These are phyloP conservation scores for Mucor racemosus DNA, from an alignment of 371 early-diverging fungal species.

Conservation along the genomic window DNA sequence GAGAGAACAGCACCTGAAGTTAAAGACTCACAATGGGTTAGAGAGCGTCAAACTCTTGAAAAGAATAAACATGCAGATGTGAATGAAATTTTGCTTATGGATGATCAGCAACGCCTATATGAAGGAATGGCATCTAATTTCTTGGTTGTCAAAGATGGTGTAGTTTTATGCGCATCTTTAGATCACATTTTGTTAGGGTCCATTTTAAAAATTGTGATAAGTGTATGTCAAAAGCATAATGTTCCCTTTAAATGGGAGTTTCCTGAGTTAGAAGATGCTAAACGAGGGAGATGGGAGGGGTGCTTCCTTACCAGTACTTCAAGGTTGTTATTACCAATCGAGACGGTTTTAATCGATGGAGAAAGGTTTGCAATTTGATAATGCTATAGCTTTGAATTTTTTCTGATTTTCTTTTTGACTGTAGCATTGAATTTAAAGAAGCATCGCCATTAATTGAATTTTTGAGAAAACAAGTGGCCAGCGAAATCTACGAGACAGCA, in stretches of 20 bases:
- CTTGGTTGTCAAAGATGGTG: conserved; percentile 41
- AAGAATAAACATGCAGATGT: conserved; percentile 42
- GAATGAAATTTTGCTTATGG: conserved; percentile 62
- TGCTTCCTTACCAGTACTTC: conserved; percentile 70
- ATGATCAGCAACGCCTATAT: conserved; percentile 53
- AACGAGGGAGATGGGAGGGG: conserved; percentile 56
- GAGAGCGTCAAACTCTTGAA: conserved; percentile 49
- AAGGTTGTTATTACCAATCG: conserved; percentile 56
- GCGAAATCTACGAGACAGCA: conserved; percentile 35
- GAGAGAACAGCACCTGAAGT: conserved; percentile 52
- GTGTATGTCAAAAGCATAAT: conserved; percentile 50
- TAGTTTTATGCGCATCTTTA: conserved; percentile 54
- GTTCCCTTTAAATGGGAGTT: conserved; percentile 55
- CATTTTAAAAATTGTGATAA: conserved; percentile 57
- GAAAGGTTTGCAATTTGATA: conserved; percentile 29
- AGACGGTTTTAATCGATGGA: conserved; percentile 42
- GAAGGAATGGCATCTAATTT: conserved; percentile 74
- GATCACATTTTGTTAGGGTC: conserved; percentile 66
- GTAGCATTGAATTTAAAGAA: conserved; percentile 37
- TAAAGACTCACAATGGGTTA: conserved; percentile 72
- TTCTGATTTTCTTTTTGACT: conserved; percentile 5
- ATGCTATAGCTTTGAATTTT: too few relatives aligned
- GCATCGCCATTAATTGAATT: conserved; percentile 34
- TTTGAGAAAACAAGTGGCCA: conserved; percentile 33
- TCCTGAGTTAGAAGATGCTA: conserved; percentile 50